These are phyloP conservation scores for Afroboletus lepidellus DNA, from an alignment of 1,284 basidiomycete genomes.

Conservation along the genomic window DNA sequence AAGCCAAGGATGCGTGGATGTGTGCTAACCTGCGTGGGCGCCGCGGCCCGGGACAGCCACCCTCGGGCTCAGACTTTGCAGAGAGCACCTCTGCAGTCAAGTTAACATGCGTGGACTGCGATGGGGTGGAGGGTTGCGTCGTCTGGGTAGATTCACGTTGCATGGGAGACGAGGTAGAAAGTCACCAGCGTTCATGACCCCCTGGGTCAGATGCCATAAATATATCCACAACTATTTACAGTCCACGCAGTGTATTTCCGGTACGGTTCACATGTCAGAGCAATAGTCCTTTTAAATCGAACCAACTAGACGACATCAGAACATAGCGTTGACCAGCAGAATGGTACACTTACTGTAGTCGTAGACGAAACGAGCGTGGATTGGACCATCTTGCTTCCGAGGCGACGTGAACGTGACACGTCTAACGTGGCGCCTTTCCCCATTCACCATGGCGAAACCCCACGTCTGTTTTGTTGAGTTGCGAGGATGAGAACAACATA, in stretches of 20 bases:
- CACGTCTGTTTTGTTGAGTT: background rate
- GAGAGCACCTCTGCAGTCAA: background rate
- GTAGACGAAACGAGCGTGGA: background rate
- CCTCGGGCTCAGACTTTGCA: conserved; percentile 5
- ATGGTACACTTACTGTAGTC: background rate
- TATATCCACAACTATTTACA: background rate
- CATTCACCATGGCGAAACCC: background rate
- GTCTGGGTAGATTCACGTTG: background rate
- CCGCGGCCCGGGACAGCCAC: background rate
- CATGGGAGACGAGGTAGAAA: background rate
- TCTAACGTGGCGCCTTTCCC: background rate
- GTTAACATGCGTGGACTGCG: conserved; percentile 13
- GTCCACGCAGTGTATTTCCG: background rate
- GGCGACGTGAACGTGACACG: background rate
- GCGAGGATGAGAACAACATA: background rate
- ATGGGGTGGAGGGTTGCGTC: background rate
- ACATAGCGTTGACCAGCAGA: background rate
- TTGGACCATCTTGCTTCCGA: background rate
- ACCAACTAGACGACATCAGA: background rate
- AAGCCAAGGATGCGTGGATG: conserved; percentile 11
- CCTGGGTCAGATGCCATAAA: background rate
- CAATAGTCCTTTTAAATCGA: conserved; percentile 12
- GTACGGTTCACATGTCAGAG: background rate
- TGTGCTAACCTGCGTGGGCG: conserved; percentile 2
- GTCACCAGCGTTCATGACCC: background rate